Percentiles rank a stretch among this genome's conserved stretches.
Evolutionary conservation across 2,329 filamentous ascomycete species (phyloP).

Genomic region (Alternaria sp.): DNA sequence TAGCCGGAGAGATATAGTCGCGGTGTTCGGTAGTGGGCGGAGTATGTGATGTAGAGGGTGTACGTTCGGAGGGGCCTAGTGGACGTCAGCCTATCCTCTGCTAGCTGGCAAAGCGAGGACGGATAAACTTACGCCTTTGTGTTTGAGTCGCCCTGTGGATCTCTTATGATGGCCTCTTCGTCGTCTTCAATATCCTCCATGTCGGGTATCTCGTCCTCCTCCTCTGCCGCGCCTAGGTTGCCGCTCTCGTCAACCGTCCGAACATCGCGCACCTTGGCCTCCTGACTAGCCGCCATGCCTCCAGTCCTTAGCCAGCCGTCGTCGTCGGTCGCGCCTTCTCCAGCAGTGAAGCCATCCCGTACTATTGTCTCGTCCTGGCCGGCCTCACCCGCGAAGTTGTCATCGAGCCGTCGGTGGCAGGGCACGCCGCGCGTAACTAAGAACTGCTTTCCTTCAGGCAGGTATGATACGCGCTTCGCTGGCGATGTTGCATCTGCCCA

Average conservation of each 20-base stretch:
- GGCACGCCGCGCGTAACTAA: constrained; percentile 94
- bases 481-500: constrained; percentile 91
- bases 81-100: constrained; percentile 20
- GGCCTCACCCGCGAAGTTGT: constrained; percentile 89
- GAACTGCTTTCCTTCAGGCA: constrained; percentile 92
- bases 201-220: constrained; percentile 85
- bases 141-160: constrained; percentile 58
- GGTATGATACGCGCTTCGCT: constrained; percentile 77
- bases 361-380: constrained; percentile 88
- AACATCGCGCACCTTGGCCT: constrained; percentile 80
- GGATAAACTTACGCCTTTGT: constrained; percentile 61
- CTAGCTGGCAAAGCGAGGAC: not conserved
- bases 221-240: constrained; percentile 79
- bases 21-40: constrained; percentile 94
- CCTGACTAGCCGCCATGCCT: constrained; percentile 76
- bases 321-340: constrained; percentile 65
- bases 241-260: constrained; percentile 89
- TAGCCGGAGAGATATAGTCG: constrained; percentile 96
- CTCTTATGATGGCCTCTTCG: constrained; percentile 91
- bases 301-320: constrained; percentile 94
- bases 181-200: constrained; percentile 98
- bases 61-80: constrained; percentile 86
- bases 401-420: constrained; percentile 88
- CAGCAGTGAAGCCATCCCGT: constrained; percentile 71
- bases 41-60: constrained; percentile 97